phyloP scores from a whole-genome alignment of 2,329 filamentous ascomycete species.

The Tetracladium maxilliforme region DNA sequence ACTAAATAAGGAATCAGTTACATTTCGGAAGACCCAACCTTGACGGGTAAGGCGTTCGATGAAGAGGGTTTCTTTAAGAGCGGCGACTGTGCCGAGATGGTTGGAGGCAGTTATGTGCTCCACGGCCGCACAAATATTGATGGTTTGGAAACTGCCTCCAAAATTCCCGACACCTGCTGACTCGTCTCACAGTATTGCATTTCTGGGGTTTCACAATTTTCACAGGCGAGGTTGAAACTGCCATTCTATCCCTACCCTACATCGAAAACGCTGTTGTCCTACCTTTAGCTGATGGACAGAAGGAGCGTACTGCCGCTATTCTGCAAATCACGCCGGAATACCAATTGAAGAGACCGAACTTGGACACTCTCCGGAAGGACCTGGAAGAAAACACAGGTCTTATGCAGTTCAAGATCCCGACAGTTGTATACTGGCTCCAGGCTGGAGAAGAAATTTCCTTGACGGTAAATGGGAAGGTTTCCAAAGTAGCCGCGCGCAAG shows the following conservation, averaged over 20 bases:
- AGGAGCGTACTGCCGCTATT: constrained; percentile 8
- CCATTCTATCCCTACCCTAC: constrained; percentile 6
- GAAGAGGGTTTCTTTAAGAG: constrained; percentile 9
- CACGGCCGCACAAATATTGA: constrained; percentile 8
- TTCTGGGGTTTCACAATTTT: constrained; percentile 9
- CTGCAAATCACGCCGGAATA: constrained; percentile 5
- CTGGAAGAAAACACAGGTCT: constrained; percentile 6
- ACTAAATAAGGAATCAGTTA: constrained; percentile 4
- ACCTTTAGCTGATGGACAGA: constrained; percentile 5
- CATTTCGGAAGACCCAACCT: constrained; percentile 7
- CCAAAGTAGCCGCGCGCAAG: constrained; percentile 5
- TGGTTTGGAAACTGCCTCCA: constrained; percentile 4
- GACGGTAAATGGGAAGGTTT: constrained; percentile 8
- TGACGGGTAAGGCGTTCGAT: constrained; percentile 8
- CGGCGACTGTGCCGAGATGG: constrained; percentile 8
- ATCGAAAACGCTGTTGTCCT: constrained; percentile 5
- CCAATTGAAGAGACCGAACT: constrained; percentile 2
- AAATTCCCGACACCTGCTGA: constrained; percentile 4
- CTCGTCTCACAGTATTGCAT: constrained; percentile 6
- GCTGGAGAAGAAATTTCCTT: constrained; percentile 6
- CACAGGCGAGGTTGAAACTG: constrained; percentile 7
- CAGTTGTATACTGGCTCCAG: constrained; percentile 8
- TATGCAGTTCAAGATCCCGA: constrained; percentile 7
- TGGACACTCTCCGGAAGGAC: constrained; percentile 6
- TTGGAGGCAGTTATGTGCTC: constrained; percentile 7